A percentile compares a stretch with the other conserved stretches of the same genome.
Conservation (phyloP, 805 yeast genomes). For the Candida glaebosa region DNA sequence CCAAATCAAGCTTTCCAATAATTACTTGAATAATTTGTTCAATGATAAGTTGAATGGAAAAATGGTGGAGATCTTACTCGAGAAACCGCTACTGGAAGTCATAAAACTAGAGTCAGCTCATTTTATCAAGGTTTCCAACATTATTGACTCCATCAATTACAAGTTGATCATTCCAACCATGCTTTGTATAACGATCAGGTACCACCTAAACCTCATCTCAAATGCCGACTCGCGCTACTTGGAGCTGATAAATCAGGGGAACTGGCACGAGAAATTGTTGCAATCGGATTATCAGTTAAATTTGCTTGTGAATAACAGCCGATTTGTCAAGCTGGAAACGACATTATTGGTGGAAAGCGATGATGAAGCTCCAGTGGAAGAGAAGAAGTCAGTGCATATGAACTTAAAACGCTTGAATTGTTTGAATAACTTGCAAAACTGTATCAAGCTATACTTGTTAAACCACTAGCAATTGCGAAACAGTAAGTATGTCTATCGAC, state of each 20-base stretch:
- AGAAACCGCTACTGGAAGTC: not conserved
- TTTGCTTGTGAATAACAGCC: not conserved
- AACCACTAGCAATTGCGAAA: constrained; percentile 1
- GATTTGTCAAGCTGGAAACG: constrained; percentile 2
- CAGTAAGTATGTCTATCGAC: too few species aligned
- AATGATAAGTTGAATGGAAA: not conserved
- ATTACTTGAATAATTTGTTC: constrained; percentile 6
- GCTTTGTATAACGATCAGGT: not conserved
- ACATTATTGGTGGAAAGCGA: constrained; percentile 3
- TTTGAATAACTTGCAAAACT: constrained; percentile 9
- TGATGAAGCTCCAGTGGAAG: not conserved
- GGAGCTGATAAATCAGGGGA: not conserved
- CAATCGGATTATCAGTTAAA: not conserved
- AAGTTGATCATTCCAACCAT: not conserved
- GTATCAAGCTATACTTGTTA: constrained; percentile 10
- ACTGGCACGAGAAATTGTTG: not conserved
- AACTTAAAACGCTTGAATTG: constrained; percentile 3
- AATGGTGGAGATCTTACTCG: not conserved
- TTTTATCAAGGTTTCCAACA: not conserved
- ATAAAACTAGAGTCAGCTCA: not conserved
- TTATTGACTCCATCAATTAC: constrained; percentile 4
- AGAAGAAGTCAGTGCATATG: not conserved
- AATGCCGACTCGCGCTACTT: not conserved
- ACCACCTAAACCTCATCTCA: constrained; percentile 1
- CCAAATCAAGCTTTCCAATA: constrained; percentile 10